A percentile compares a stretch with the other conserved stretches of the same genome.
Evolutionary conservation across 805 yeast species (phyloP).

Genomic region (Starmerella roubikii): DNA sequence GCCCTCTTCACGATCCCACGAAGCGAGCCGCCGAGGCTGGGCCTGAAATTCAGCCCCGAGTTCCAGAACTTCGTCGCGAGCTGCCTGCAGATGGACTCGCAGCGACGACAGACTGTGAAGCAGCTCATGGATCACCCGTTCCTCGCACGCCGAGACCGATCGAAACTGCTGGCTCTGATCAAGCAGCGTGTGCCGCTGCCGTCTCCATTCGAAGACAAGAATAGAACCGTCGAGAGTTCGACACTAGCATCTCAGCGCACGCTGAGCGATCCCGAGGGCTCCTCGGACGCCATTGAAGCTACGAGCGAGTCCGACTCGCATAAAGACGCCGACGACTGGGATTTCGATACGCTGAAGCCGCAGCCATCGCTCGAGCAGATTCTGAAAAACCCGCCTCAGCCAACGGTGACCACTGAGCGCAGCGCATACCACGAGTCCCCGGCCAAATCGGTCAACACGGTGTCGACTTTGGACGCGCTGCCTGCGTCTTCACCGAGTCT

Average conservation of each 20-base stretch:
- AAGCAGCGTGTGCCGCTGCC: constrained; percentile 9
- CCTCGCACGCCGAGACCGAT: constrained; percentile 22
- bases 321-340: constrained; percentile 28
- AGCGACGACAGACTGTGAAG: constrained; percentile 49
- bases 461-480: not conserved
- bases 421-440: not conserved
- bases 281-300: not conserved
- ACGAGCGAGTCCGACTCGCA: not conserved
- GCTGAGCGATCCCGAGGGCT: not conserved
- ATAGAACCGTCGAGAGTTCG: no score
- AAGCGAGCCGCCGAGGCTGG: constrained; percentile 34
- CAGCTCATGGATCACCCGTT: constrained; percentile 53
- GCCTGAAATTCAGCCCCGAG: constrained; percentile 29
- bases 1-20: constrained; percentile 40
- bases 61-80: constrained; percentile 54
- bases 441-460: not conserved
- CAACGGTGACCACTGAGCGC: constrained; percentile 2
- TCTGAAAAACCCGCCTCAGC: constrained; percentile 10
- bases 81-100: constrained; percentile 64
- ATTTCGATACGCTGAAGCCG: constrained; percentile 28
- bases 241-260: not conserved
- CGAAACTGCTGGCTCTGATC: constrained; percentile 13
- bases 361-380: constrained; percentile 15
- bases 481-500: constrained; percentile 5
- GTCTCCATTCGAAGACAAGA: not conserved